Conservation (phyloP, 306 rosid species). For the Glycyrrhiza uralensis region DNA sequence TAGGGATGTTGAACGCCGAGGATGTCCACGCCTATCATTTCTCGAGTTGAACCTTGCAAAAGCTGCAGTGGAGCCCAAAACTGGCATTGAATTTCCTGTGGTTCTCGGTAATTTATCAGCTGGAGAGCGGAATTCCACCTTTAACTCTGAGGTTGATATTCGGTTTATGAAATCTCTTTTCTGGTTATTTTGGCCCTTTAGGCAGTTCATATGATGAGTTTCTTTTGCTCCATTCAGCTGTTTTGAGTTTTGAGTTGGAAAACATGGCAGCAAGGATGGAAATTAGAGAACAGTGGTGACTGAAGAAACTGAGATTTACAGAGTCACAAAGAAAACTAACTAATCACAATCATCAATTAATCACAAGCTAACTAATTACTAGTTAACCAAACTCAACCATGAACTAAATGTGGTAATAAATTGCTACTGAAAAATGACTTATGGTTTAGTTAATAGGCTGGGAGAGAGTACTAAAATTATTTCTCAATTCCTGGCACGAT, state of each 20-base stretch:
- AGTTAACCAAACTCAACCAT: neutral
- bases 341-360: neutral
- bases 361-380: neutral
- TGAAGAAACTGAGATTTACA: neutral
- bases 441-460: neutral
- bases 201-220: neutral
- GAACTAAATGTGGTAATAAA: neutral
- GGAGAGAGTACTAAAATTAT: neutral
- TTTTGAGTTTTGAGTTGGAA: neutral
- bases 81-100: conserved; percentile 89
- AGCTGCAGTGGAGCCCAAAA: conserved; percentile 73
- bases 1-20: conserved; percentile 53
- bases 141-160: conserved; percentile 68
- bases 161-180: neutral
- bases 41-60: conserved; percentile 50
- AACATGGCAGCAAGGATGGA: neutral
- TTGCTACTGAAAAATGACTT: neutral
- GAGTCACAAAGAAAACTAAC: neutral
- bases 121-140: conserved; percentile 46
- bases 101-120: conserved; percentile 50
- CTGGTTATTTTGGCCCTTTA: neutral
- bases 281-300: neutral
- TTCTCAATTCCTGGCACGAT: neutral
- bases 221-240: neutral
- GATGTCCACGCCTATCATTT: conserved; percentile 44